Conservation (phyloP, 176 grass and related monocot species). For the Leersia perrieri region DNA sequence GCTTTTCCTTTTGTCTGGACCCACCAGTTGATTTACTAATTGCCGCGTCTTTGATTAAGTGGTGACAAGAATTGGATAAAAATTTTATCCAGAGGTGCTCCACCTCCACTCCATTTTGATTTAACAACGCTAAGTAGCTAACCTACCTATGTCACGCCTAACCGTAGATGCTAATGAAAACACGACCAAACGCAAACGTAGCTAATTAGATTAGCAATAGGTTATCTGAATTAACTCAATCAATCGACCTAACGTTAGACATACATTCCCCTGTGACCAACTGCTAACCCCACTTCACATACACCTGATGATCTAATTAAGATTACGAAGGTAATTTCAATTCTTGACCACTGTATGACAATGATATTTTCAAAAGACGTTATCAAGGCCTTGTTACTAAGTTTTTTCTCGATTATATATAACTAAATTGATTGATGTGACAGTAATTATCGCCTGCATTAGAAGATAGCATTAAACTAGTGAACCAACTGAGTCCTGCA, state of each 20-base stretch:
- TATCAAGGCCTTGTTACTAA: background rate
- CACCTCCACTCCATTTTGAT: slow-evolving; percentile 14
- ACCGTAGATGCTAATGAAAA: slow-evolving; percentile 43
- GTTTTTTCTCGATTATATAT: background rate
- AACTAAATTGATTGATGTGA: background rate
- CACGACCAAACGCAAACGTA: background rate
- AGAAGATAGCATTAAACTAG: background rate
- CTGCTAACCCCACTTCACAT: background rate
- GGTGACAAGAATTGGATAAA: background rate
- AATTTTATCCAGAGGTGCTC: background rate
- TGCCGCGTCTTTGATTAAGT: slow-evolving; percentile 27
- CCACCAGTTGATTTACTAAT: slow-evolving; percentile 11
- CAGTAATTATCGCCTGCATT: background rate
- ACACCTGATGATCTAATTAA: background rate
- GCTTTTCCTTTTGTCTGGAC: background rate
- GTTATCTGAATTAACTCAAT: background rate
- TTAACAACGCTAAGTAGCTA: slow-evolving; percentile 7
- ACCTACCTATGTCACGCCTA: background rate
- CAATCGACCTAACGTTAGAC: background rate
- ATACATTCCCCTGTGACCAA: background rate
- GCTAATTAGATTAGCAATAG: background rate
- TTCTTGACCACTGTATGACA: slow-evolving; percentile 5
- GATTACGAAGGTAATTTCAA: background rate
- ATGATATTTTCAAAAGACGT: background rate
- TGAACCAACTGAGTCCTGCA: slow-evolving; percentile 11